Conservation (phyloP, 306 rosid species). For the Sicyos baderoa region DNA sequence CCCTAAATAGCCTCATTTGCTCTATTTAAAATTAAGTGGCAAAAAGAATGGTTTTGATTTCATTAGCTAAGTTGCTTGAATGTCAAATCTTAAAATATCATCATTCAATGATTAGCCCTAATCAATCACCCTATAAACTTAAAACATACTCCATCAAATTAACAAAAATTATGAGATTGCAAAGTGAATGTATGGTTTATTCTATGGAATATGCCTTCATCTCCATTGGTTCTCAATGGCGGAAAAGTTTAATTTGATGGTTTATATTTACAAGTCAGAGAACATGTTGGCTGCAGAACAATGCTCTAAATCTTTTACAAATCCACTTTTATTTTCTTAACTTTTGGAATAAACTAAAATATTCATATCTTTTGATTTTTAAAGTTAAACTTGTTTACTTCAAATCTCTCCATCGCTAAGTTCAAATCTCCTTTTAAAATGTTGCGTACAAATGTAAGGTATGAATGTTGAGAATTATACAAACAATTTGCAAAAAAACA, state of each 20-base stretch:
- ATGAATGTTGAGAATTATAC: too few relatives aligned
- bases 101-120: neutral
- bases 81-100: neutral
- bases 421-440: too few relatives aligned
- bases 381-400: too few relatives aligned
- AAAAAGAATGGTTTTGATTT: neutral
- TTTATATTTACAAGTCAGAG: conserved; percentile 7
- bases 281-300: conserved; percentile 8
- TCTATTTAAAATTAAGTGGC: neutral
- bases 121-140: neutral
- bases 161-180: conserved; percentile 7
- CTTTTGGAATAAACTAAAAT: conserved; percentile 5
- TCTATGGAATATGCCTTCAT: conserved; percentile 19
- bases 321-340: neutral
- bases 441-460: too few relatives aligned
- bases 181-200: conserved; percentile 11
- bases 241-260: conserved; percentile 15
- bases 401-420: too few relatives aligned
- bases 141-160: neutral
- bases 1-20: too few relatives aligned
- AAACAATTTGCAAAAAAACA: too few relatives aligned
- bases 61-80: neutral
- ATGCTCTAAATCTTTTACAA: neutral
- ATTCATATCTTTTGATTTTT: too few relatives aligned
- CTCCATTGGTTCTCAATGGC: neutral